Evolutionary conservation across 164 flowering plant genomes (phyloP), one percentile per base, ranked within the genome.

Genomic region (Paratinospora sagittata): DNA sequence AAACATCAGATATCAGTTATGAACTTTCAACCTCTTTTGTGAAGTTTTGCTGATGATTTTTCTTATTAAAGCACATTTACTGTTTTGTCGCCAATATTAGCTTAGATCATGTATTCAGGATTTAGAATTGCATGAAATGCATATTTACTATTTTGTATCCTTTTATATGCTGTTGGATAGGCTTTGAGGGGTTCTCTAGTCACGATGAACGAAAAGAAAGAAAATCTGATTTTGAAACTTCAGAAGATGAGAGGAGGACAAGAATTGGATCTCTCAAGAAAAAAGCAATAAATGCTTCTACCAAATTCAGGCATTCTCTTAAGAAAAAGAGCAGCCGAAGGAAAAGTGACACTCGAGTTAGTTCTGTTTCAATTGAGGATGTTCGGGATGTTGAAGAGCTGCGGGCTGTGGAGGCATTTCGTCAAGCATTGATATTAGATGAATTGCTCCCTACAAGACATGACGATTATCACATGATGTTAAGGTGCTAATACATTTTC

Each of bases 391-490:
- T 81, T 58, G 92, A 86, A 80, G 97, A 93, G 81, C 84, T 87
- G 17, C 79, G 82, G 78, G 90, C 92, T 73, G 98, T 93, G 72
- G 97, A 93, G 81, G 80, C 85, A 36, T 93, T 91, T 85, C 84
- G 98, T 27, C 96, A 90, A 75, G 80, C 88, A 12, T 73, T 93
- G 73, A 36, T 93, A 16, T 76, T 86, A 82, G 98, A 93, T 43
- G 97, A 91, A 61, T 57, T 91, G 73, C 82, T 93, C 3, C 96
- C 97, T 26, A 79, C 83, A 58, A 84, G 74, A 68, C 87, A 83
- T 72, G 97, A 93, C 82, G 98, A 93, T 75, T 93, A 93, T 76
- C 96, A 89, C 78, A 87, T 88, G 92, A 86, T 91, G 92, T 76
- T 93, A 73, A 90, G 98, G 98, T 93, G 45, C 43, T 67, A 8